phyloP scores from a whole-genome alignment of 371 early-diverging fungal genomes.

The Rhizopus arrhizus region DNA sequence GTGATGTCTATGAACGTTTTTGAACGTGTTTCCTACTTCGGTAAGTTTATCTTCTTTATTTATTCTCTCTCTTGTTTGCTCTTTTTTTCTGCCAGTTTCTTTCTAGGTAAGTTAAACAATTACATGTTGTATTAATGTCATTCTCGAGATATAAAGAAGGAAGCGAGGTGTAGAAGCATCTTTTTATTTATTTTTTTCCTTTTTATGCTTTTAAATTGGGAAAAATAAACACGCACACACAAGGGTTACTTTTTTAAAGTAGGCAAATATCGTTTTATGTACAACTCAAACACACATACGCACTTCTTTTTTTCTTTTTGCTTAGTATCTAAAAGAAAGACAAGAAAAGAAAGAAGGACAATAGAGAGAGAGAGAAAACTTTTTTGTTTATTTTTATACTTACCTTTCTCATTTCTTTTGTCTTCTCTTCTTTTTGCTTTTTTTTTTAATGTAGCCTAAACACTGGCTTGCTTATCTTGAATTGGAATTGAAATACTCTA shows the following conservation, averaged over 20 bases:
- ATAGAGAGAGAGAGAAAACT: background rate
- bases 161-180: too few relatives aligned
- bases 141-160: too few relatives aligned
- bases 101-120: background rate
- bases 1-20: conserved; percentile 72
- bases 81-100: conserved; percentile 1
- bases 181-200: too few relatives aligned
- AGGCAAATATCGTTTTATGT: background rate
- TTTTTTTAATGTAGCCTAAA: conserved; percentile 56
- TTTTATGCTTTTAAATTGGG: too few relatives aligned
- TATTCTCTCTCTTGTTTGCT: conserved; percentile 3
- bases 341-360: background rate
- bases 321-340: background rate
- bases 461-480: conserved; percentile 87
- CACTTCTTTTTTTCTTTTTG: background rate
- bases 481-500: conserved; percentile 77
- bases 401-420: conserved; percentile 13
- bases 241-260: too few relatives aligned
- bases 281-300: background rate
- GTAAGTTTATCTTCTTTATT: conserved; percentile 58
- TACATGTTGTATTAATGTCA: too few relatives aligned
- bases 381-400: conserved; percentile 11
- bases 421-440: conserved; percentile 6
- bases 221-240: too few relatives aligned
- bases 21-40: conserved; percentile 84